Evolutionary conservation across 257 asterid genomes (phyloP), one percentile per base, ranked within the genome.

Genomic region (Nicotiana undulata): DNA sequence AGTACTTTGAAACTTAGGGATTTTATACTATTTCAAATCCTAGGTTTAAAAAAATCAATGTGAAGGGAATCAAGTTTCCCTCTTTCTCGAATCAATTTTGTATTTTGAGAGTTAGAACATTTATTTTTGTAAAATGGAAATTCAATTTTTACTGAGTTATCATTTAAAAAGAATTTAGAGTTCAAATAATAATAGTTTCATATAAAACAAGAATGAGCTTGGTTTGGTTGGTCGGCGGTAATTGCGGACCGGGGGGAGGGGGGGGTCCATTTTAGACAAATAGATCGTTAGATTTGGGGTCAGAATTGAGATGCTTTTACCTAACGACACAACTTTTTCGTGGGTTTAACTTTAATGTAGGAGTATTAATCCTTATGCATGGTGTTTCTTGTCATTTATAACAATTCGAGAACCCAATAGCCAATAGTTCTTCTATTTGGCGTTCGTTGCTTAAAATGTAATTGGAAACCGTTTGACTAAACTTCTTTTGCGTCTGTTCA

Each of bases 401-500:
- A n/a, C 4, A 37, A 7, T 7, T 37, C 10, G 46, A 18, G n/a
- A 52, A 52, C 18, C 58, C 11, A 20, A 59, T 9, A 31, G 31
- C 31, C 15, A 34, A 37, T 37, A 67, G 20, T 67, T 67, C 29
- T 37, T 67, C 18, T n/a, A 67, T 10, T 37, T 34, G 76, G 76
- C 5, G 53, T 34, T 2, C 9, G 6, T 67, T 37, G 18, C 0
- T 37, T 37, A 20, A 63, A 68, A 40, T 12, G 32, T 68, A 37
- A 40, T 40, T 68, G 56, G 58, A 58, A 68, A 12, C 58, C 77
- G 58, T 68, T 68, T 68, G 77, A 40, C 77, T 11, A 2, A 11
- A 40, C n/a, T 68, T 68, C 98, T 72, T 96, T 96, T 80, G 93
- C 20, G 76, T 29, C 55, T 67, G 37, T 40, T 9, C 56, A 40